Base-by-base conservation (phyloP, 2,329 filamentous ascomycete genomes). In the Phaeosphaeriaceae sp. region DNA sequence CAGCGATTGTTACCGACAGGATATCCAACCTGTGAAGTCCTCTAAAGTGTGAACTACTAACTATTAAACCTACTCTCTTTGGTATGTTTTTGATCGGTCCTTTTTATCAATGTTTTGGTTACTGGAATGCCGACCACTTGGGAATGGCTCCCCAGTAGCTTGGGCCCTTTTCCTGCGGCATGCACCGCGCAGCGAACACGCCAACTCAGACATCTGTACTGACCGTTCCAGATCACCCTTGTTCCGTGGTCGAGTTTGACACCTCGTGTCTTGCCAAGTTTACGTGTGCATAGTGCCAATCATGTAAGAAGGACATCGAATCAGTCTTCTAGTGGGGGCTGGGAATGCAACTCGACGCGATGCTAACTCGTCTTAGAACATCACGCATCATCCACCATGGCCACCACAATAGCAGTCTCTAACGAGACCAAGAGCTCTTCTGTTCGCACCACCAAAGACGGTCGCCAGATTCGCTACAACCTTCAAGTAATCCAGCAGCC, bases 401-500 rank as follows among this genome's bases (percentile, higher is more conserved):
- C 54, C 32, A 72, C 70, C 58, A 75, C 74, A 50, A 83, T 84
- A 66, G 73, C 75, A 33, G 76, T 82, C 56, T 72, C 77, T 52
- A 84, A 85, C 67, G 83, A 86, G 77, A 84, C 81, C 16, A 76
- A 77, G 48, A 78, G 78, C 66, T 74, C 74, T 21, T 73, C 76
- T 50, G 76, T 75, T 52, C 81, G 88, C 42, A 78, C 83, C 44
- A 96, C 90, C 34, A 86, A 85, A 63, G 87, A 88, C 63, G 90
- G 90, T 54, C 86, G 89, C 61, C 85, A 81, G 56, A 83, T 97
- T 60, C 90, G 85, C 68, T 97, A 97, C 74, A 81, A 83, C 58
- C 79, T 97, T 73, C 86, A 84, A 51, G 92, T 97, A 47, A 87
- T 97, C 64, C 94, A 99, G 76, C 91, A 97, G 73, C 94, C 94